Base-by-base conservation (phyloP, 805 yeast species). In the Starmera caribaea region DNA sequence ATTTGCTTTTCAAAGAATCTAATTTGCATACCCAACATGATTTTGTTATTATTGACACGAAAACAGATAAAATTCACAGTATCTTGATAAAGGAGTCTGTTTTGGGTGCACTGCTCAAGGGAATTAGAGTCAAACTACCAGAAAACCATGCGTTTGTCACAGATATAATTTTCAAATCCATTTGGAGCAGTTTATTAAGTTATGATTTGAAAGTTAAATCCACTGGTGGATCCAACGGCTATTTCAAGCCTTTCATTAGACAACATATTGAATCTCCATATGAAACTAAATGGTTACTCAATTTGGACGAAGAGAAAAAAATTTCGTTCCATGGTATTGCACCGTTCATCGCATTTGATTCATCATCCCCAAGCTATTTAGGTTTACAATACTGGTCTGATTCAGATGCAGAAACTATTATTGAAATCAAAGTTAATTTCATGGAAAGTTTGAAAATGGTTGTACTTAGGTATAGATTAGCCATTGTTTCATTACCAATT, bases 241-340 rank as follows among this genome's bases (percentile, higher is more conserved):
- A 30, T 8, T 82, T 80, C 50, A 58, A 73, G 16, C 84, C 95
- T 1, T 66, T 87, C 30, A 57, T 83, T 3, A 69, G 87, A 41
- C 96, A 88, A 57, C 72, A 73, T 62, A 63, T 75, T 4, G 62
- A 66, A 10, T 78, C 76, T 30, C 83, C 84, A 1, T 70, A 63
- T 48, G 96, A 89, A 55, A 71, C 86, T 0, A 87, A 86, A 59
- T 89, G 90, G 88, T 83, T 79, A 50, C 59, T 81, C 8, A 69
- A 79, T 40, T 43, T 79, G 1, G 55, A 63, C 7, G 55, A 63
- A 4, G 55, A 16, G 58, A 65, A 65, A 42, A 63, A 51, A 43
- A 56, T 67, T 31, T 62, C 62, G 38, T 59, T 67, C 31, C 90
- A 84, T 52, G 81, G 84, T 26, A 68, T 76, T 17, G 78, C 92